phyloP scores from a whole-genome alignment of 2,329 filamentous ascomycete species.

The Botrytis cinerea region DNA sequence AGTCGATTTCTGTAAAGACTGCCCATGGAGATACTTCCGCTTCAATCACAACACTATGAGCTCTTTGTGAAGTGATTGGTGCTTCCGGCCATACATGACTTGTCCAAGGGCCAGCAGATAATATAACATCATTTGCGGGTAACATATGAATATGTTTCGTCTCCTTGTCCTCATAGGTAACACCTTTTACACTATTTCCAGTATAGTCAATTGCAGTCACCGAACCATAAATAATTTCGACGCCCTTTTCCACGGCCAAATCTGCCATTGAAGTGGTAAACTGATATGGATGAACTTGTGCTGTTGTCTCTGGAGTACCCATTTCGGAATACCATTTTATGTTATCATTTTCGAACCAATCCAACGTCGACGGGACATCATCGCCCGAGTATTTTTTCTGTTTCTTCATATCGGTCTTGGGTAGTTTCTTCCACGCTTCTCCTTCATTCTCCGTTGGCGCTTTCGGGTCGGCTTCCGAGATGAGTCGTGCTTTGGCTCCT shows the following conservation, averaged over 20 bases:
- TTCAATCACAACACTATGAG: constrained; percentile 66
- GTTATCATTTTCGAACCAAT: constrained; percentile 75
- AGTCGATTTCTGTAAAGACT: constrained; percentile 81
- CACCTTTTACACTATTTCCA: constrained; percentile 63
- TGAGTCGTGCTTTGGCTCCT: constrained; percentile 34
- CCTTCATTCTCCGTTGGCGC: constrained; percentile 8
- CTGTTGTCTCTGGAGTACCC: constrained; percentile 77
- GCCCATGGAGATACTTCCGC: constrained; percentile 70
- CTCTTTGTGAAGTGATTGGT: constrained; percentile 59
- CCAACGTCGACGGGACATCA: constrained; percentile 72
- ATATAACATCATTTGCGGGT: constrained; percentile 49
- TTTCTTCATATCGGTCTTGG: constrained; percentile 55
- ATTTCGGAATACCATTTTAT: constrained; percentile 77
- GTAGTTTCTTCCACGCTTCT: constrained; percentile 58
- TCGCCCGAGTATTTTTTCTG: constrained; percentile 52
- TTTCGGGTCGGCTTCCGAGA: constrained; percentile 7
- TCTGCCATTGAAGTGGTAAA: constrained; percentile 85
- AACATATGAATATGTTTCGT: constrained; percentile 52
- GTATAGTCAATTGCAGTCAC: constrained; percentile 68
- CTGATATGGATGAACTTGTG: constrained; percentile 89
- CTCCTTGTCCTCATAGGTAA: constrained; percentile 62
- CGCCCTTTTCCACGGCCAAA: constrained; percentile 70
- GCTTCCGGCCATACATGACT: constrained; percentile 57
- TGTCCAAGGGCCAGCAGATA: constrained; percentile 62
- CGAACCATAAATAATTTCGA: constrained; percentile 65